A percentile compares a stretch with the other conserved stretches of the same genome.
Conservation (phyloP, 176 grass and related monocot genomes). For the Cenchrus purpureus region DNA sequence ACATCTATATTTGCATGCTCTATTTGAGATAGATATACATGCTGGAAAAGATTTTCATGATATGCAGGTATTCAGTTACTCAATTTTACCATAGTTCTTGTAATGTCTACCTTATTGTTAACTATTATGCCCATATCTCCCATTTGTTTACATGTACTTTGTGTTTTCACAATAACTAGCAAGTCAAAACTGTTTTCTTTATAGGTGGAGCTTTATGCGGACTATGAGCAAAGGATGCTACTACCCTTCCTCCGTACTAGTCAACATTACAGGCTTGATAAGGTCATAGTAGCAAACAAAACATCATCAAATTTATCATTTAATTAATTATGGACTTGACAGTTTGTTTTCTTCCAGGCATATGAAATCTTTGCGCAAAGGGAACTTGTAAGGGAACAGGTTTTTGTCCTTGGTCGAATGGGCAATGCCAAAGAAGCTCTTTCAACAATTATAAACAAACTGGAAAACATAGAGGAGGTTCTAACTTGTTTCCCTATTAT, state of each 20-base stretch:
- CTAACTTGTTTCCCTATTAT: conserved; percentile 20
- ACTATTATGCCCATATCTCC: not conserved
- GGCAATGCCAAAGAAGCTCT: conserved; percentile 98
- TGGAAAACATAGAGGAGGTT: conserved; percentile 96
- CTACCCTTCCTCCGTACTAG: conserved; percentile 92
- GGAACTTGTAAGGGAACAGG: conserved; percentile 80
- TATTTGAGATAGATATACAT: conserved; percentile 90
- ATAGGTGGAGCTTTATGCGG: conserved; percentile 96
- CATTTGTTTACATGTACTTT: conserved; percentile 18
- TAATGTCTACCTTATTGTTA: not conserved
- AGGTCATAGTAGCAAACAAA: conserved; percentile 44
- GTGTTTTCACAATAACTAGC: conserved; percentile 31
- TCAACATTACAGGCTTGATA: conserved; percentile 92
- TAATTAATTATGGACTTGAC: conserved; percentile 22
- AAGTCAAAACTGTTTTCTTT: conserved; percentile 29
- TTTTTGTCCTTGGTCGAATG: conserved; percentile 94
- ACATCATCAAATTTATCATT: not conserved
- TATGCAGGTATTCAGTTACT: conserved; percentile 72
- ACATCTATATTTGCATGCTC: conserved; percentile 86
- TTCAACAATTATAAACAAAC: conserved; percentile 85
- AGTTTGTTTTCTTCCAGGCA: conserved; percentile 64
- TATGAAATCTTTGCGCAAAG: conserved; percentile 83
- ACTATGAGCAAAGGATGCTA: conserved; percentile 84
- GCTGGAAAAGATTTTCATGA: conserved; percentile 94
- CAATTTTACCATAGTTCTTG: conserved; percentile 2